Percentiles rank a stretch among this genome's conserved stretches.
phyloP scores from a whole-genome alignment of 148 eudicot genomes.

The Polygonum aviculare region DNA sequence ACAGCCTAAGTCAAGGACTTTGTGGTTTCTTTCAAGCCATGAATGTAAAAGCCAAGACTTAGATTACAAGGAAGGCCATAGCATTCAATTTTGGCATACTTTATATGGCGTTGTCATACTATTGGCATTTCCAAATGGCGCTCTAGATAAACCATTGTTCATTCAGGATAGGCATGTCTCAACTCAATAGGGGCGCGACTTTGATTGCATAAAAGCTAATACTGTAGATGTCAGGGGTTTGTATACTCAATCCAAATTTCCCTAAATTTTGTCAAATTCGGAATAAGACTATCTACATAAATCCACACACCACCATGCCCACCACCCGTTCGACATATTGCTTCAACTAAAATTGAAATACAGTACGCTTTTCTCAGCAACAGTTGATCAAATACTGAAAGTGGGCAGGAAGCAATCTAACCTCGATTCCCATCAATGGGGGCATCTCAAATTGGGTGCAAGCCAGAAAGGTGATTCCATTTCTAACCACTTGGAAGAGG shows the following conservation, averaged over 20 bases:
- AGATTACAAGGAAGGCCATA: background rate
- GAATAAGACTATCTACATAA: background rate
- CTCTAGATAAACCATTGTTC: background rate
- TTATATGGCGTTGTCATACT: background rate
- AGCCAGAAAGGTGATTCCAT: constrained; percentile 83
- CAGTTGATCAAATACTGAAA: background rate
- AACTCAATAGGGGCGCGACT: background rate
- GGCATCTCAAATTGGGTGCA: constrained; percentile 99
- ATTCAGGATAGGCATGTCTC: background rate
- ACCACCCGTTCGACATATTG: background rate
- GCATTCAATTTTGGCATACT: background rate
- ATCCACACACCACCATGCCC: background rate
- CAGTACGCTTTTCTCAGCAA: background rate
- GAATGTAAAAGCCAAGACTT: background rate
- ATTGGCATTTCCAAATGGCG: too few species aligned
- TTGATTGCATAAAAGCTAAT: background rate
- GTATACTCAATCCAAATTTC: background rate
- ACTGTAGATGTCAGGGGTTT: background rate
- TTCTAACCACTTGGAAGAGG: constrained; percentile 80
- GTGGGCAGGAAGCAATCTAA: constrained; percentile 21
- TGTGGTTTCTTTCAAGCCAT: background rate
- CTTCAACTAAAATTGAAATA: background rate
- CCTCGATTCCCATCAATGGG: constrained; percentile 96
- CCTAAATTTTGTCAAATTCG: background rate
- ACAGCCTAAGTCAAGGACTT: constrained; percentile 8